Conservation (phyloP, 768 basidiomycete species). For the Hericium erinaceus region DNA sequence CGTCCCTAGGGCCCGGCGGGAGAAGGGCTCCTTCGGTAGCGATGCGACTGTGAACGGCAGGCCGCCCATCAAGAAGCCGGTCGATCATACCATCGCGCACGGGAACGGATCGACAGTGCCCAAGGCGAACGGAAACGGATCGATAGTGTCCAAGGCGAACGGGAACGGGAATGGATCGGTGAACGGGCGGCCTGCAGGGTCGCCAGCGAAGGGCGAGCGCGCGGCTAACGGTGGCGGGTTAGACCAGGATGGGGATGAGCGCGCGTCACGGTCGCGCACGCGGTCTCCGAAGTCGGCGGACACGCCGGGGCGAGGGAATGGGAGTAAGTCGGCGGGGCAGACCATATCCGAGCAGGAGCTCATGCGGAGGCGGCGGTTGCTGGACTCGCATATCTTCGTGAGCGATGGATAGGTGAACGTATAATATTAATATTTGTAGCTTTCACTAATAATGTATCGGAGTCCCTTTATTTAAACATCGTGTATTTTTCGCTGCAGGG, state of each 20-base stretch:
- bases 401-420: not conserved
- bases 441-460: not conserved
- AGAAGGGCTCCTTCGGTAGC: constrained; percentile 12
- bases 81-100: not conserved
- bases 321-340: constrained; percentile 38
- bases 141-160: not conserved
- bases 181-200: not conserved
- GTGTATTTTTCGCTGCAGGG: too few relatives aligned
- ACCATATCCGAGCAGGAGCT: constrained; percentile 72
- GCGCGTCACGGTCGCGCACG: not conserved
- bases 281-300: constrained; percentile 7
- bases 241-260: not conserved
- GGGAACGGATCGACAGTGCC: not conserved
- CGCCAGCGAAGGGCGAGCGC: not conserved
- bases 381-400: constrained; percentile 62
- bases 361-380: constrained; percentile 67
- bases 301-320: constrained; percentile 2
- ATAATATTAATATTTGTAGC: not conserved
- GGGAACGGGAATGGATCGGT: not conserved
- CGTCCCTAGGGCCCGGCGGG: constrained; percentile 42
- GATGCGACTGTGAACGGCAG: constrained; percentile 12
- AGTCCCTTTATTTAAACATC: too few relatives aligned
- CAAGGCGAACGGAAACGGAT: not conserved
- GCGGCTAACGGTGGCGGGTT: too few relatives aligned
- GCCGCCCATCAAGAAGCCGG: constrained; percentile 11